Conservation (phyloP, 2,329 filamentous ascomycete species). For the Diplodia sapinea region DNA sequence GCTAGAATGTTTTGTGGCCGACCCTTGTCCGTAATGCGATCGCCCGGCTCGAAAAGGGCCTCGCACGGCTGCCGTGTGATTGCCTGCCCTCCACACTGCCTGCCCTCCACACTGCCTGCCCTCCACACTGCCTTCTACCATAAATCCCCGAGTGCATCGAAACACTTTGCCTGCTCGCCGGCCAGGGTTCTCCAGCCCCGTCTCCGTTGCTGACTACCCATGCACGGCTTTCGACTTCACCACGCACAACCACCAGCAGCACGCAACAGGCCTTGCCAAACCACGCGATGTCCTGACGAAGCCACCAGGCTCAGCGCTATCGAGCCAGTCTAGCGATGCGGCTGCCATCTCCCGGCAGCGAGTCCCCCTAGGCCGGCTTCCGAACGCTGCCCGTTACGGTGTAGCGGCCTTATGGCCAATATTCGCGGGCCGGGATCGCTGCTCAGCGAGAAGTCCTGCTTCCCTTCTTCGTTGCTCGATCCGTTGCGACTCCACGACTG, state of each 20-base stretch:
- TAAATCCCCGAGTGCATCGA: not conserved
- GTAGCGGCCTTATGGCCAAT: conserved; percentile 15
- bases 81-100: not conserved
- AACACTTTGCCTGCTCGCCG: not conserved
- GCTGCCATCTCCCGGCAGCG: conserved; percentile 8
- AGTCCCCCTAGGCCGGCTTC: conserved; percentile 9
- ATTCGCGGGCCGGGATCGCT: conserved; percentile 4
- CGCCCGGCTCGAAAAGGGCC: not conserved
- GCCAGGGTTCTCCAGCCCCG: not conserved
- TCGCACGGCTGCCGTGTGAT: not conserved
- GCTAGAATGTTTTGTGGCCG: not conserved
- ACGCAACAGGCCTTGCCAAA: not conserved
- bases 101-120: no score
- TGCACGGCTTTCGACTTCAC: not conserved
- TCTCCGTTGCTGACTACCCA: not conserved
- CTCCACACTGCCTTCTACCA: not conserved
- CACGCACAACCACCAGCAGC: conserved; percentile 7
- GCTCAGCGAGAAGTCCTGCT: not conserved
- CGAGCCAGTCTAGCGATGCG: not conserved
- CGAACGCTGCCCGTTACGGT: conserved; percentile 14
- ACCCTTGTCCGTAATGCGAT: not conserved
- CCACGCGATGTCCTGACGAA: not conserved
- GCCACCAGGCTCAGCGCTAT: not conserved
- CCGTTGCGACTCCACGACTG: not conserved
- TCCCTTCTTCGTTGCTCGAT: conserved; percentile 4